These are phyloP conservation scores for Salinomyces thailandicus DNA, from an alignment of 2,329 filamentous ascomycete genomes.

Conservation along the genomic window DNA sequence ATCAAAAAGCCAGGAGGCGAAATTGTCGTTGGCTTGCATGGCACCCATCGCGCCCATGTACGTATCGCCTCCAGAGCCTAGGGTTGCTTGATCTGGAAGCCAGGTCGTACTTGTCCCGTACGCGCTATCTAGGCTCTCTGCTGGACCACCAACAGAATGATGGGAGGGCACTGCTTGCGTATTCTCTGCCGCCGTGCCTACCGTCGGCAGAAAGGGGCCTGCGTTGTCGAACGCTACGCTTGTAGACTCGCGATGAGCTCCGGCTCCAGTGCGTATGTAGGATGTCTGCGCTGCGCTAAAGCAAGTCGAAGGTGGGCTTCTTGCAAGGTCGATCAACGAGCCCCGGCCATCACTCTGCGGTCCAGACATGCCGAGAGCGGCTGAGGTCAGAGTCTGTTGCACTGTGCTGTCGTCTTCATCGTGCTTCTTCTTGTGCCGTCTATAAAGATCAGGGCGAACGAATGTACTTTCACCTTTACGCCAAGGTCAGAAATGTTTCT, in stretches of 20 bases:
- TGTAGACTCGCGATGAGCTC: not conserved
- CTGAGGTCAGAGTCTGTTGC: too few relatives aligned
- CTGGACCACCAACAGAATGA: not conserved
- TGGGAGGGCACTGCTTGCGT: too few relatives aligned
- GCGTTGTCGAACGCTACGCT: not conserved
- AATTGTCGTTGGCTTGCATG: constrained; percentile 42
- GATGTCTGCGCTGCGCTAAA: not conserved
- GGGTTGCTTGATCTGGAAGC: constrained; percentile 46
- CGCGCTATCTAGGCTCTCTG: not conserved
- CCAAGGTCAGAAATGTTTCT: too few relatives aligned
- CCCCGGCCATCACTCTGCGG: too few relatives aligned
- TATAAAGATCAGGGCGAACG: constrained; percentile 80
- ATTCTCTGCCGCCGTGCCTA: too few relatives aligned
- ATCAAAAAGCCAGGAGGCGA: constrained; percentile 20
- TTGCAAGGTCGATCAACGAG: too few relatives aligned
- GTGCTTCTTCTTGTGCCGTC: constrained; percentile 43
- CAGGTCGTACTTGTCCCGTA: not conserved
- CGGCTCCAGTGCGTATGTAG: not conserved
- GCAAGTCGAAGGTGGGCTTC: not conserved
- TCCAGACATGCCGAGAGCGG: too few relatives aligned
- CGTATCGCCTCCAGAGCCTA: constrained; percentile 54
- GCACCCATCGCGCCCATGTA: constrained; percentile 75
- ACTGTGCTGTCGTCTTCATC: too few relatives aligned
- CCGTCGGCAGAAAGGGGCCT: too few relatives aligned
- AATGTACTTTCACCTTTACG: too few relatives aligned